These are phyloP conservation scores for Botrytis paeoniae DNA, from an alignment of 2,329 filamentous ascomycete species.

Conservation along the genomic window DNA sequence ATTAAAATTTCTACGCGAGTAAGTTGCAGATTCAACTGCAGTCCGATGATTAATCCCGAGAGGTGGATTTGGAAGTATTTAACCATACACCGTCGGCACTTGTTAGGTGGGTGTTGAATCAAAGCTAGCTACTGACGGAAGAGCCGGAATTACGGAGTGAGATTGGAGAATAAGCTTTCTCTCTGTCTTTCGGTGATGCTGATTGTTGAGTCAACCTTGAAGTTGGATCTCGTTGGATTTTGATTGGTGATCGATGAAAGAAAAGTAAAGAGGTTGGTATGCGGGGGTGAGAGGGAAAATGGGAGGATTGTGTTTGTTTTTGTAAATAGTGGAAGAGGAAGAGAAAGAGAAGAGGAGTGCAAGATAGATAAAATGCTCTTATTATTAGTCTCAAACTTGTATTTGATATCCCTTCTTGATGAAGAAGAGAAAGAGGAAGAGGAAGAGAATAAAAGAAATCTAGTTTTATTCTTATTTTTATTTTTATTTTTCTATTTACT, in stretches of 20 bases:
- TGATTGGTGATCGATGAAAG: slow-evolving; percentile 9
- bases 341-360: not conserved
- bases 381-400: not conserved
- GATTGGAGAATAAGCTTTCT: not conserved
- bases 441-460: not conserved
- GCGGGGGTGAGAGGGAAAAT: not conserved
- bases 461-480: not conserved
- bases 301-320: not conserved
- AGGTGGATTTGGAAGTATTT: not conserved
- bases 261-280: slow-evolving; percentile 9
- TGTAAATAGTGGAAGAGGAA: not conserved
- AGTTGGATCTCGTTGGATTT: not conserved
- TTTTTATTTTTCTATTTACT: not conserved
- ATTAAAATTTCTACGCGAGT: not conserved
- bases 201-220: not conserved
- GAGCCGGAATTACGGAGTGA: not conserved
- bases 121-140: not conserved
- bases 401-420: not conserved
- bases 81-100: not conserved
- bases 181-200: not conserved
- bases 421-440: not conserved
- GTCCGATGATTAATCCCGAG: not conserved
- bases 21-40: not conserved
- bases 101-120: not conserved
- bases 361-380: not conserved